Evolutionary conservation across 2,329 filamentous ascomycete genomes (phyloP).

Genomic region (Curvularia hawaiiensis): DNA sequence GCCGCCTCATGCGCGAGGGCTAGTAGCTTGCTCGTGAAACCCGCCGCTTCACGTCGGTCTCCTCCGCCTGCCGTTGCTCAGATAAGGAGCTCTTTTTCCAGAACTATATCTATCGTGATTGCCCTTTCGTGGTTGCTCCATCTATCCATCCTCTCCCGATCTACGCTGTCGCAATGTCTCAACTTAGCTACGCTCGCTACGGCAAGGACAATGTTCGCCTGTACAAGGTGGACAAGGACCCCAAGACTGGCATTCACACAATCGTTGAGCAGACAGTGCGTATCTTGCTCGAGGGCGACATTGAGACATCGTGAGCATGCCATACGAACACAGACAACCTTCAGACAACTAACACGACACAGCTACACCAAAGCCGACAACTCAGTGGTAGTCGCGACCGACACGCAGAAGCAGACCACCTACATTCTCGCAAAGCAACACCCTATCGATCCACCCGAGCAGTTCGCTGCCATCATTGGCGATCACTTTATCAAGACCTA

Average conservation of each 20-base stretch:
- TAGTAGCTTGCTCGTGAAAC: constrained; percentile 32
- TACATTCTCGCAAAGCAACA: constrained; percentile 95
- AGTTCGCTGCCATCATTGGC: constrained; percentile 84
- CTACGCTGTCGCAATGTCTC: constrained; percentile 47
- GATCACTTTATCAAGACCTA: constrained; percentile 90
- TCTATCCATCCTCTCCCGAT: constrained; percentile 10
- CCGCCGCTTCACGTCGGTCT: constrained; percentile 38
- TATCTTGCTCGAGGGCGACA: constrained; percentile 89
- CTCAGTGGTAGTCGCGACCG: constrained; percentile 91
- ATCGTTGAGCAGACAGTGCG: constrained; percentile 96
- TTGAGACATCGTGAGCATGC: constrained; percentile 73
- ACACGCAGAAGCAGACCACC: constrained; percentile 92
- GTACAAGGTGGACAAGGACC: constrained; percentile 88
- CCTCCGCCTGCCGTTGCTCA: constrained; percentile 35
- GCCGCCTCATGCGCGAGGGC: constrained; percentile 28
- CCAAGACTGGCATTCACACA: constrained; percentile 76
- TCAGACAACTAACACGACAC: constrained; percentile 18
- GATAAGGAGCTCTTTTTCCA: constrained; percentile 33
- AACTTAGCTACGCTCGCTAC: constrained; percentile 68
- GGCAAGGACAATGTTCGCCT: constrained; percentile 99
- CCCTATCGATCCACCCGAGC: constrained; percentile 89
- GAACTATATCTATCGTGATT: constrained; percentile 37
- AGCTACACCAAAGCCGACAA: constrained; percentile 96
- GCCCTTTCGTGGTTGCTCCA: constrained; percentile 22
- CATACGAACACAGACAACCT: not conserved